Conservation (phyloP, 768 basidiomycete species). For the Psilocybe azurescens region DNA sequence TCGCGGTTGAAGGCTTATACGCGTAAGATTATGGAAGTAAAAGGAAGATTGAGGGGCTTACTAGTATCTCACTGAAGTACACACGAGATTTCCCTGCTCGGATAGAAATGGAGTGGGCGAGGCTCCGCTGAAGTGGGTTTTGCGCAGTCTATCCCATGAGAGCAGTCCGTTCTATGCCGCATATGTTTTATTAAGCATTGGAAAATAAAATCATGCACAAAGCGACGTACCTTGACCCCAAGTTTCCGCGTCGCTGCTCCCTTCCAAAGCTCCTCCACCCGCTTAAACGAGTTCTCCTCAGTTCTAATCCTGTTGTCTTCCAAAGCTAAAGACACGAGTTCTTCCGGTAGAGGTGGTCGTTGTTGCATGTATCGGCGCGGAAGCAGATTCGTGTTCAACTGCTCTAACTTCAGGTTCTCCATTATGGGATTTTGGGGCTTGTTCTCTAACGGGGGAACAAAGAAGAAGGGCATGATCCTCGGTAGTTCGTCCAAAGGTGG, state of each 20-base stretch:
- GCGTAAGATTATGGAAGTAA: neutral
- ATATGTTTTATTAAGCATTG: neutral
- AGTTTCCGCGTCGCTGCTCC: slow-evolving; percentile 25
- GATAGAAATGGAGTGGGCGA: slow-evolving; percentile 65
- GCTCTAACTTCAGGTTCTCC: slow-evolving; percentile 50
- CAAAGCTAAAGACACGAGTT: slow-evolving; percentile 33
- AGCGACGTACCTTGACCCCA: slow-evolving; percentile 23
- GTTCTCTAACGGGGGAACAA: slow-evolving; percentile 69
- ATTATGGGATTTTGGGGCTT: slow-evolving; percentile 83
- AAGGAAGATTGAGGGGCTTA: slow-evolving; percentile 36
- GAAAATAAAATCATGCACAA: neutral
- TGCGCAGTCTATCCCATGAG: slow-evolving; percentile 68
- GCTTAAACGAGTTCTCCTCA: slow-evolving; percentile 1
- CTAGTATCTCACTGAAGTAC: slow-evolving; percentile 63
- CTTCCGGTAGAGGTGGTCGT: slow-evolving; percentile 28
- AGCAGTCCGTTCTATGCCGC: slow-evolving; percentile 48
- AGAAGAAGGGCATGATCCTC: slow-evolving; percentile 54
- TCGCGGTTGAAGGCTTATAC: slow-evolving; percentile 52
- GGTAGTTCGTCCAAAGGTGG: slow-evolving; percentile 37
- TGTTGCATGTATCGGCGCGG: slow-evolving; percentile 15
- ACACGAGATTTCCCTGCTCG: slow-evolving; percentile 61
- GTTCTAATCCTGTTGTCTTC: slow-evolving; percentile 4
- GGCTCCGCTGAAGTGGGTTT: slow-evolving; percentile 33
- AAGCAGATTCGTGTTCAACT: slow-evolving; percentile 19
- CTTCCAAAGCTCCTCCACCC: slow-evolving; percentile 24